Conservation (phyloP, 2,329 filamentous ascomycete genomes). For the Aurifilum marmelostoma region DNA sequence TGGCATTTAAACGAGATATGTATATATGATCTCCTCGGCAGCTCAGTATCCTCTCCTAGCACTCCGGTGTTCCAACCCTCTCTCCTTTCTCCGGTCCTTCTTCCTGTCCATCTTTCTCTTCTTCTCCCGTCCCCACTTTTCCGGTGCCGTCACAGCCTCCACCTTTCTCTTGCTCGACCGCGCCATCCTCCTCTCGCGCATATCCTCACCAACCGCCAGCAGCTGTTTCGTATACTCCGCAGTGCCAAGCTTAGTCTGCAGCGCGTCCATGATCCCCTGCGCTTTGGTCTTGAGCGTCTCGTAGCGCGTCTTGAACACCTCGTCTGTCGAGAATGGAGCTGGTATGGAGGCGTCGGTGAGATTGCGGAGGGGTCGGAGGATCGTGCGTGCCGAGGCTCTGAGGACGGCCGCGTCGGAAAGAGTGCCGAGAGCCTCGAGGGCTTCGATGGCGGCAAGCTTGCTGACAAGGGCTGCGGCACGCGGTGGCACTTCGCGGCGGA, state of each 20-base stretch:
- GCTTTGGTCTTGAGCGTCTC: conserved; percentile 73
- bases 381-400: conserved; percentile 62
- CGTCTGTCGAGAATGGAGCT: conserved; percentile 70
- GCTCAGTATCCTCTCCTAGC: conserved; percentile 70
- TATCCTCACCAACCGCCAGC: conserved; percentile 70
- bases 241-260: conserved; percentile 85
- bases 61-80: conserved; percentile 71
- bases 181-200: conserved; percentile 72
- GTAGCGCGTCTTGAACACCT: conserved; percentile 69
- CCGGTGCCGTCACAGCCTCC: conserved; percentile 81
- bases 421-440: conserved; percentile 70
- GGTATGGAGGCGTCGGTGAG: conserved; percentile 81
- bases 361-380: conserved; percentile 71
- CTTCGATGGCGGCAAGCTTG: conserved; percentile 75
- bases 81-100: conserved; percentile 80
- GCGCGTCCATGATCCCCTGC: conserved; percentile 75
- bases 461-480: conserved; percentile 67
- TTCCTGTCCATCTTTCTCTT: conserved; percentile 82
- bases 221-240: conserved; percentile 77
- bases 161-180: conserved; percentile 85
- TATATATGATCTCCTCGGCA: conserved; percentile 29
- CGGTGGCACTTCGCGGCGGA: conserved; percentile 74
- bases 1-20: not conserved
- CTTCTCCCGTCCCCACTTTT: conserved; percentile 78
- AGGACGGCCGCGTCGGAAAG: conserved; percentile 63